Conservation (phyloP, 805 yeast genomes). For the Schwanniomyces vanrijiae region DNA sequence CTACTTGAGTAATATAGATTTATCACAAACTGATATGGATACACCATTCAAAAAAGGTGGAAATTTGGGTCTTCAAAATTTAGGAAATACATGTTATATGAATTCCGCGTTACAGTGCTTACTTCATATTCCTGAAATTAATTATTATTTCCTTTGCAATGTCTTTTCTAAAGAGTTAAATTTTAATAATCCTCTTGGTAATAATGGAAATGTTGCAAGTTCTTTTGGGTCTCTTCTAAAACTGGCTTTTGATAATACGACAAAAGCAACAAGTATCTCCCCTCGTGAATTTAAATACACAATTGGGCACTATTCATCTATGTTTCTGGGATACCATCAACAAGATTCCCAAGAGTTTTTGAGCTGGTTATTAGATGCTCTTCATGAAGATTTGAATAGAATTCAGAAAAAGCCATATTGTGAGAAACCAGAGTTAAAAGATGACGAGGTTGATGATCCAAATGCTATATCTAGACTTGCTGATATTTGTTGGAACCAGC, state of each 20-base stretch:
- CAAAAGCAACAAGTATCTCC: constrained; percentile 27
- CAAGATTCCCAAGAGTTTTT: constrained; percentile 94
- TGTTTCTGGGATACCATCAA: constrained; percentile 80
- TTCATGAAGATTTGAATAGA: constrained; percentile 90
- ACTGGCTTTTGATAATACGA: constrained; percentile 45
- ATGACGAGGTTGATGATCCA: constrained; percentile 55
- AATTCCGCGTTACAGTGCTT: constrained; percentile 91
- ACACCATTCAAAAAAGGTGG: constrained; percentile 32
- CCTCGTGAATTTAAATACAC: constrained; percentile 80
- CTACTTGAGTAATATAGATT: constrained; percentile 12
- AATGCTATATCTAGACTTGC: constrained; percentile 64
- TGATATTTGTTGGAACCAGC: constrained; percentile 74
- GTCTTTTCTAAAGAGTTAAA: constrained; percentile 69
- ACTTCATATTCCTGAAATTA: constrained; percentile 80
- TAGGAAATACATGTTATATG: constrained; percentile 95
- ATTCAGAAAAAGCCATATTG: constrained; percentile 79
- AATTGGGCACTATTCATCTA: constrained; percentile 73
- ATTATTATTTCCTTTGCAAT: constrained; percentile 68
- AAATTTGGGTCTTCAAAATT: constrained; percentile 59
- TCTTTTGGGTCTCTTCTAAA: constrained; percentile 72
- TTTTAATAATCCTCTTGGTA: constrained; percentile 78
- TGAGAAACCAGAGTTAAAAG: constrained; percentile 80
- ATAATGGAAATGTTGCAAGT: constrained; percentile 75
- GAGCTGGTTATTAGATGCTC: constrained; percentile 81
- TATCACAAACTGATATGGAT: constrained; percentile 11